Evolutionary conservation across 371 early-diverging fungal genomes (phyloP), one percentile per base, ranked within the genome.

Genomic region (Mortierella sp.): DNA sequence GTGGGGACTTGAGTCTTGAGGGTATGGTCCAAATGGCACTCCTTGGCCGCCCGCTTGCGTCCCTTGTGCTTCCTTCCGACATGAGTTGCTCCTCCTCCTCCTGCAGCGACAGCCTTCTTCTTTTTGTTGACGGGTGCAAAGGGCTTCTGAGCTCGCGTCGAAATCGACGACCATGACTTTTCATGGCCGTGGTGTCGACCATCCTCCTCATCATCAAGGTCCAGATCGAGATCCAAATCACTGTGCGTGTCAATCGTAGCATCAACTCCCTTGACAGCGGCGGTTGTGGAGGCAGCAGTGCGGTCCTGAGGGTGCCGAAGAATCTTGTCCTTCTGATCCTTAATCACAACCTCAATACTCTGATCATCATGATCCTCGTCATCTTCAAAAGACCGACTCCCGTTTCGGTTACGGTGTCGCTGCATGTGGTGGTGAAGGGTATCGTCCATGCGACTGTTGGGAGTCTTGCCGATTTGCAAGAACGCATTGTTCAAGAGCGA

Each of bases 401-500:
- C 75, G 48, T 74, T 70, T 19, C 75, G 57, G 48, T 24, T 54
- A 5, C 28, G 65, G 31, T 73, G 72, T 21, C 50, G 31, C 9
- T 58, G 50, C 71, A 73, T 50, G 26, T 68, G 55, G 28, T 31
- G 24, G 58, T 31, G 70, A 9, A 45, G 34, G 5, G 74, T 45
- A 28, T 82, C 85, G 24, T 79, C 82, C 77, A 85, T 60, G 4
- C 75, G 74, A 44, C 85, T 76, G 70, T 57, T 78, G 54, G 86
- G 85, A 0, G 82, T 86, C 42, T 77, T 82, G 21, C 86, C 86
- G 47, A 86, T 82, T 28, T 86, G 86, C n/a, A 82, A 60, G 42
- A 82, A 82, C n/a, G 86, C 86, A 58, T 86, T 86, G 38, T 86
- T 82, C 44, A 86, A 52, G 1, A 86, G 31, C 2, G 86, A 86